A percentile compares a stretch with the other conserved stretches of the same genome.
Evolutionary conservation across 1,284 basidiomycete genomes (phyloP).

Genomic region (Porodaedalea pini): DNA sequence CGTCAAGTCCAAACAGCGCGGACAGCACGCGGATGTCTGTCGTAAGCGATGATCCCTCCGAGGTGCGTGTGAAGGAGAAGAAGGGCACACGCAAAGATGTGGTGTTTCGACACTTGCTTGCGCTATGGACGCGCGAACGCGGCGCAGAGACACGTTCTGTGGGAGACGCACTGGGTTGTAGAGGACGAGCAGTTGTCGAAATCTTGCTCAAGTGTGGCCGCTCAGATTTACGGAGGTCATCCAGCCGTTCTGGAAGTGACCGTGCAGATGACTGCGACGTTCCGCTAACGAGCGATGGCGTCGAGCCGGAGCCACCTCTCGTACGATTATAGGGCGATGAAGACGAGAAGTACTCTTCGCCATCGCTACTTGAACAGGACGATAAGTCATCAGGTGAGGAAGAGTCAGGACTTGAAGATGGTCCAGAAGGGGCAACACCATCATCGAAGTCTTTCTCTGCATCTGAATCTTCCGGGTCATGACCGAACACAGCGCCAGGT

Average conservation of each 20-base stretch:
- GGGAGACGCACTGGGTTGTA: background rate
- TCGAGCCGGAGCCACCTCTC: slow-evolving; percentile 28
- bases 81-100: slow-evolving; percentile 45
- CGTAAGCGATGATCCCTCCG: slow-evolving; percentile 70
- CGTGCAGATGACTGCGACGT: slow-evolving; percentile 21
- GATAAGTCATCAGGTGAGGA: background rate
- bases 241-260: slow-evolving; percentile 14
- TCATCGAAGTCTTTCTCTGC: background rate
- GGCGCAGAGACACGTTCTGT: background rate
- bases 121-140: background rate
- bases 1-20: slow-evolving; percentile 58
- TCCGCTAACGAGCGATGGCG: slow-evolving; percentile 33
- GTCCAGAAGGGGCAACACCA: no score
- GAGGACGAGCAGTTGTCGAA: background rate
- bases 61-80: slow-evolving; percentile 71
- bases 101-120: slow-evolving; percentile 17
- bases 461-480: slow-evolving; percentile 1
- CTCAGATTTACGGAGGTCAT: background rate
- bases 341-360: slow-evolving; percentile 32
- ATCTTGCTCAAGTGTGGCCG: background rate
- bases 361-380: slow-evolving; percentile 24
- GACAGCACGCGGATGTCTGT: slow-evolving; percentile 60
- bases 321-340: slow-evolving; percentile 44
- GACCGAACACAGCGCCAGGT: slow-evolving; percentile 1
- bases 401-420: slow-evolving; percentile 20